Base-by-base conservation (phyloP, 179 eudicot species). In the Drosera spatulata region DNA sequence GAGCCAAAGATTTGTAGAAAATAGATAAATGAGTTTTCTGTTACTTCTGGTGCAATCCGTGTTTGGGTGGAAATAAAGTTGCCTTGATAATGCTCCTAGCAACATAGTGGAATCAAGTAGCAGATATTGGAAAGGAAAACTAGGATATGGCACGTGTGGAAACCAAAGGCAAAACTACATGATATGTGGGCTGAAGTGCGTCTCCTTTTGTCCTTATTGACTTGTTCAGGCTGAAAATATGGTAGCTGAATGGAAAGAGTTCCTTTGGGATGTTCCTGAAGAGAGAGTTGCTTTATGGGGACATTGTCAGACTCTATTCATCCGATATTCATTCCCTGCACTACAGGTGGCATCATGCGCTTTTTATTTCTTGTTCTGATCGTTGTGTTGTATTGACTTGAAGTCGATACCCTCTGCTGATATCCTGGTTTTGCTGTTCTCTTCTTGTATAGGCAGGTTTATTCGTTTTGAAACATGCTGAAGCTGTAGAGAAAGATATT, bases 211-310 rank as follows among this genome's bases (percentile, higher is more conserved):
- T 7, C 10, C 37, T 37, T 60, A 44, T 41, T 60, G 3, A 33
- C 13, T 57, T 42, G 41, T 56, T 56, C 45, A 88, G 98, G 96
- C 98, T 41, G 93, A 86, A 67, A 77, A 95, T 53, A 84, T 91
- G 98, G 98, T 91, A 60, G 78, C 82, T 41, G 98, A 91, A 65
- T 91, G 96, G 98, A 91, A 89, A 76, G 96, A 91, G 67, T 91
- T 88, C 69, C 93, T 91, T 55, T 91, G 98, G 98, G 98, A 91
- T 80, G 96, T 88, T 44, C 80, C 90, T 14, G 98, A 88, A 78
- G 98, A 91, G 82, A 78, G 98, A 64, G 82, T 74, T 67, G 95
- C 98, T 75, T 74, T 91, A 70, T 91, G 98, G 98, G 88, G 84
- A 64, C 98, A 91, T 72, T 91, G 98, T 71, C 98, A 91, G 72